These are phyloP conservation scores for Miscanthus lutarioriparius DNA, from an alignment of 176 grass and related monocot species.

Conservation along the genomic window DNA sequence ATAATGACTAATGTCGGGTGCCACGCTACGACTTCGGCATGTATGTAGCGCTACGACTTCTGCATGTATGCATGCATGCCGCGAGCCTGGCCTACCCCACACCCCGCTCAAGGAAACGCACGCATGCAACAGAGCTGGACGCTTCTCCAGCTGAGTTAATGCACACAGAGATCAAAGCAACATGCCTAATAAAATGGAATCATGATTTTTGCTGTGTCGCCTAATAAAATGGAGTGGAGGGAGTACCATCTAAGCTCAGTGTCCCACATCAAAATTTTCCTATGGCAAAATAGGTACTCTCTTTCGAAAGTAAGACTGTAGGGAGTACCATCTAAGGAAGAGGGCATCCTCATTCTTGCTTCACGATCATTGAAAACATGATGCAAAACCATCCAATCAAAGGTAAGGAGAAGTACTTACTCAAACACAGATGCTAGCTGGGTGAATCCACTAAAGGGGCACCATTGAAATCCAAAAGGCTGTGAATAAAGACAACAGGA, in stretches of 20 bases:
- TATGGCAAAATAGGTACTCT: conserved; percentile 7
- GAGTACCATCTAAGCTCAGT: not conserved
- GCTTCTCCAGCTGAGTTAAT: not conserved
- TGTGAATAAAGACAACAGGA: conserved; percentile 51
- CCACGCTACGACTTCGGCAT: not conserved
- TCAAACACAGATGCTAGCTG: conserved; percentile 87
- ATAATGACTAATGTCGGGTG: not conserved
- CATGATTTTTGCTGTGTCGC: not conserved
- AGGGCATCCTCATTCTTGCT: conserved; percentile 1
- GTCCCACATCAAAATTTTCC: not conserved
- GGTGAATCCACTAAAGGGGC: conserved; percentile 87
- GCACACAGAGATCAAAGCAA: not conserved
- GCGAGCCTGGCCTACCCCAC: not conserved
- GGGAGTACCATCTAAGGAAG: not conserved
- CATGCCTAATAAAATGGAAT: not conserved
- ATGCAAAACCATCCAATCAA: conserved; percentile 5
- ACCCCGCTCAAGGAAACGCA: not conserved
- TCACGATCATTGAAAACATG: conserved; percentile 21
- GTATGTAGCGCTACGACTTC: not conserved
- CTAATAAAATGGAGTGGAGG: not conserved
- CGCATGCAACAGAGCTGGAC: not conserved
- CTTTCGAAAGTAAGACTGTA: not conserved
- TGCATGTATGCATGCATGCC: not conserved
- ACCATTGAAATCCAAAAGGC: conserved; percentile 98
- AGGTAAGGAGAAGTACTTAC: conserved; percentile 63